Percentiles rank a stretch among this genome's conserved stretches.
These are phyloP conservation scores for Alternaria conjuncta DNA, from an alignment of 2,329 filamentous ascomycete genomes.

Conservation along the genomic window DNA sequence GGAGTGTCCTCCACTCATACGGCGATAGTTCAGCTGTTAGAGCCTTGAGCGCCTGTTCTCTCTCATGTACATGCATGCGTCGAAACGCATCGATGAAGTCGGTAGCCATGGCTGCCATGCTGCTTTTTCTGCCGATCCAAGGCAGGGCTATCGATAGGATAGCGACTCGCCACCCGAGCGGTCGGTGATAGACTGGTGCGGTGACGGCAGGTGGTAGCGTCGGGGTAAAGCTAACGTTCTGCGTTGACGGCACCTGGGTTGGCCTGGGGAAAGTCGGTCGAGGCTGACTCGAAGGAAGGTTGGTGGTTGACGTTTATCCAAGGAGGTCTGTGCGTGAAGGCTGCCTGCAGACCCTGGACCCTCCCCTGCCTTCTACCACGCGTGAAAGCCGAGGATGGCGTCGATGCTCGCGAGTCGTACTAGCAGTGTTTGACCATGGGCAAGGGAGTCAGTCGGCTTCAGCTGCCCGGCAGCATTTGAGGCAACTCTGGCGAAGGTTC, in stretches of 20 bases:
- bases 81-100: conserved; percentile 27
- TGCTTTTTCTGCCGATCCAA: not conserved
- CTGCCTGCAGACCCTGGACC: not conserved
- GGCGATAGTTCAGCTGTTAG: conserved; percentile 34
- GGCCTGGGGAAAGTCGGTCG: conserved; percentile 7
- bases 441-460: not conserved
- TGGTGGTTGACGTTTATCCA: conserved; percentile 3
- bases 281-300: conserved; percentile 10
- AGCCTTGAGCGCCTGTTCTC: conserved; percentile 29
- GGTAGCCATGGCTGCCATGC: conserved; percentile 12
- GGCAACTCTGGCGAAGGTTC: conserved; percentile 4
- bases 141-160: not conserved
- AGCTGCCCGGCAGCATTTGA: not conserved
- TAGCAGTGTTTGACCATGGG: not conserved
- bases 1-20: conserved; percentile 40
- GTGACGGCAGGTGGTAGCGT: not conserved
- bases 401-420: not conserved
- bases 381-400: not conserved
- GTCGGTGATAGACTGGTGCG: conserved; percentile 5
- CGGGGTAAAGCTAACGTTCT: not conserved
- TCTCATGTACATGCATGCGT: conserved; percentile 16
- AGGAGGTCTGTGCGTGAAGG: conserved; percentile 4
- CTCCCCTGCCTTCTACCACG: not conserved
- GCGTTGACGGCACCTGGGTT: not conserved
- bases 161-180: not conserved